Conservation (phyloP, 2,329 filamentous ascomycete genomes). For the Neonectria punicea region DNA sequence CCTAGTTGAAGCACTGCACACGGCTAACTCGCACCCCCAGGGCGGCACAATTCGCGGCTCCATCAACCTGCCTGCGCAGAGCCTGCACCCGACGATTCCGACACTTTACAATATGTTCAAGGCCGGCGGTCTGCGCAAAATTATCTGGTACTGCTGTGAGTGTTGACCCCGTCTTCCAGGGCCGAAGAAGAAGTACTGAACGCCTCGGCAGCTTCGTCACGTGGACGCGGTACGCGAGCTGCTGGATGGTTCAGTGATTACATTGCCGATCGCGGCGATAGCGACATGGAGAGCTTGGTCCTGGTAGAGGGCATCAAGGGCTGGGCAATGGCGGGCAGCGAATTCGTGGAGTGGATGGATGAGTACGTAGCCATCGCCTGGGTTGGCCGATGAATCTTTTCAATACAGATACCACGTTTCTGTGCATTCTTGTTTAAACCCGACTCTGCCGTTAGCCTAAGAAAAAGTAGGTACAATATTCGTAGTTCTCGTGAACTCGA, state of each 20-base stretch:
- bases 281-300: conserved; percentile 58
- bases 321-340: conserved; percentile 59
- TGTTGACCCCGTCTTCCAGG: conserved; percentile 6
- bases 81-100: conserved; percentile 55
- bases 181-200: too few relatives aligned
- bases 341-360: conserved; percentile 60
- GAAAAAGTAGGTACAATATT: too few relatives aligned
- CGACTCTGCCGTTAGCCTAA: not conserved
- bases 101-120: conserved; percentile 55
- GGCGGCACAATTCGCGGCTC: conserved; percentile 66
- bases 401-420: not conserved
- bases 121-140: conserved; percentile 50
- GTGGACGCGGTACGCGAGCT: conserved; percentile 63
- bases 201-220: conserved; percentile 59
- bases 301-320: conserved; percentile 64
- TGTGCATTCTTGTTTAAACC: not conserved
- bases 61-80: conserved; percentile 62
- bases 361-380: conserved; percentile 54
- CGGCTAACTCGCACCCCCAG: conserved; percentile 43
- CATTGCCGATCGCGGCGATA: conserved; percentile 53
- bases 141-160: conserved; percentile 63
- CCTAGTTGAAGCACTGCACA: too few relatives aligned
- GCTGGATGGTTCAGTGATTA: conserved; percentile 67
- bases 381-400: conserved; percentile 24
- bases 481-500: not conserved